Percentiles rank a stretch among this genome's conserved stretches.
phyloP scores from a whole-genome alignment of 2,329 filamentous ascomycete genomes.

The Thermoascus crustaceus region DNA sequence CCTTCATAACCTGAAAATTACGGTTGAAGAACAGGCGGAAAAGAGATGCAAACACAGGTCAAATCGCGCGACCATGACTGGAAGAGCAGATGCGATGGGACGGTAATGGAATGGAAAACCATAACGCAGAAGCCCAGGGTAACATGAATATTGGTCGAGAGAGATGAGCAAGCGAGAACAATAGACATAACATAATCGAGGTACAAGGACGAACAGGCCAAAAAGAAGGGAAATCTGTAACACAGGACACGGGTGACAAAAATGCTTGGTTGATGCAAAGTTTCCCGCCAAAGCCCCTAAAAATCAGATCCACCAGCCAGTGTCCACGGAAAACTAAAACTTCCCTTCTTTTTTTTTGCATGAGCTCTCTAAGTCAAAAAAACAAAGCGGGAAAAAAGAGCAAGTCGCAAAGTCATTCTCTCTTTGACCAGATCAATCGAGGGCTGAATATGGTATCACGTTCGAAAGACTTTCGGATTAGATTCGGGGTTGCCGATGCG shows the following conservation, averaged over 20 bases:
- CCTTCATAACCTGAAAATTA: background rate
- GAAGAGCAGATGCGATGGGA: background rate
- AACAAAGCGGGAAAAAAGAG: constrained; percentile 1
- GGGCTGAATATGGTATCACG: constrained; percentile 4
- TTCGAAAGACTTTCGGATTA: constrained; percentile 5
- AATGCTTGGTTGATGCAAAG: constrained; percentile 1
- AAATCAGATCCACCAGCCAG: constrained; percentile 1
- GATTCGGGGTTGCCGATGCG: constrained; percentile 6
- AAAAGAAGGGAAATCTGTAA: background rate
- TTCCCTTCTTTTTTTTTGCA: constrained; percentile 1
- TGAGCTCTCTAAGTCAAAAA: constrained; percentile 1
- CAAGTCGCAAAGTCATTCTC: constrained; percentile 1
- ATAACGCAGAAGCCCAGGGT: background rate
- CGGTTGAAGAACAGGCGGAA: background rate
- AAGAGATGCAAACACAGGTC: background rate
- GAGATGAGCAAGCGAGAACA: background rate
- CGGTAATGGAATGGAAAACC: background rate
- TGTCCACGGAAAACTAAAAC: background rate
- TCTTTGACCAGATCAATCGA: constrained; percentile 3
- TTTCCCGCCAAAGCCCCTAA: constrained; percentile 1
- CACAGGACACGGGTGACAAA: background rate
- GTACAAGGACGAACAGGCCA: background rate
- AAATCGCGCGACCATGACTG: background rate
- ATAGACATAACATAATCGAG: background rate
- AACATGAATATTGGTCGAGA: background rate